Evolutionary conservation across 2,329 filamentous ascomycete species (phyloP).

Genomic region (Microdochium paspali): DNA sequence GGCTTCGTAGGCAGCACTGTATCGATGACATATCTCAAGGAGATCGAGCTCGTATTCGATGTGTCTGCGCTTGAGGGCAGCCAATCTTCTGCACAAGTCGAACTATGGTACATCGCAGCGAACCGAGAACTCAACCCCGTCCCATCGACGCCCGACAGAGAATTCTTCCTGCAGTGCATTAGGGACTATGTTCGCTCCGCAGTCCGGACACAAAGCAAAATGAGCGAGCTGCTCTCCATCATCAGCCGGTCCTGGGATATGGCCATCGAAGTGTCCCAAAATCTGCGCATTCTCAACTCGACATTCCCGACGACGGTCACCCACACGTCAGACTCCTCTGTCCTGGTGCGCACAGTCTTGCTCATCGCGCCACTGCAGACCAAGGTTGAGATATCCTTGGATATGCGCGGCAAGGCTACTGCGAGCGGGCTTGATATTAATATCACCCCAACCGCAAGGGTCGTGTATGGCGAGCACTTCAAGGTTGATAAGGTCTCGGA

Average conservation of each 20-base stretch:
- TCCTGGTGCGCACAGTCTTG: constrained; percentile 52
- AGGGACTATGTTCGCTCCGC: constrained; percentile 57
- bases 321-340: constrained; percentile 54
- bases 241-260: constrained; percentile 59
- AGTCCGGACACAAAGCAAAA: constrained; percentile 44
- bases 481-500: constrained; percentile 68
- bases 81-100: constrained; percentile 45
- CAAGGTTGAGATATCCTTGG: constrained; percentile 55
- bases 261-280: constrained; percentile 47
- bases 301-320: constrained; percentile 55
- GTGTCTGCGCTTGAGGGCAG: constrained; percentile 46
- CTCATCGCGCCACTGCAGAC: constrained; percentile 57
- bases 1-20: constrained; percentile 51
- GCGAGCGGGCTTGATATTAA: constrained; percentile 43
- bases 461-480: constrained; percentile 72
- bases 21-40: constrained; percentile 65
- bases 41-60: constrained; percentile 67
- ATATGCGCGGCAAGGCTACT: constrained; percentile 36
- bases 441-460: constrained; percentile 44
- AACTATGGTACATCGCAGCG: constrained; percentile 60
- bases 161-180: constrained; percentile 68
- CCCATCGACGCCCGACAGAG: constrained; percentile 54
- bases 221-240: constrained; percentile 47
- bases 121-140: constrained; percentile 41
- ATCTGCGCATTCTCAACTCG: constrained; percentile 52